Evolutionary conservation across 2,329 filamentous ascomycete species (phyloP), one percentile per base, ranked within the genome.

Genomic region (Penicillium sp.): DNA sequence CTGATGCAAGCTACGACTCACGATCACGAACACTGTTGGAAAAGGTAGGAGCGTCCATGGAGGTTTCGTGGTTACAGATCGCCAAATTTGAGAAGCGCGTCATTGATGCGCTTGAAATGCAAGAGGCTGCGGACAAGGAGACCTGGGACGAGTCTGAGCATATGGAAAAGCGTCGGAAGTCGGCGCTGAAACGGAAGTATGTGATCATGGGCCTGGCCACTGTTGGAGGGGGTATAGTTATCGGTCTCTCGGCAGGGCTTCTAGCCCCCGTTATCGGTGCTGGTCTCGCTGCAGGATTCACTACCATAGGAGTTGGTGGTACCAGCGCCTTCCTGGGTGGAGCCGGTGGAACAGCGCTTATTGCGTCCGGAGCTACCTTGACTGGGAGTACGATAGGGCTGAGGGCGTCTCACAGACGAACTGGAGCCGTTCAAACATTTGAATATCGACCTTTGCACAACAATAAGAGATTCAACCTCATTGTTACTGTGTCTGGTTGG

Each of bases 131-230:
- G 6, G 91, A 93, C 66, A 96, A 94, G 71, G 95, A 99, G 78
- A 97, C 94, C 66, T 99, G 95, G 95, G 96, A 97, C 68, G 95
- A 99, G 76, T 90, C 95, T 11, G 92, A 96, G 67, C 93, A 98
- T 74, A 92, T 98, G 84, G 92, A 97, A 76, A 86, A 84, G 62
- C 87, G 95, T 51, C 86, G 91, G 56, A 97, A 97, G 75, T 81
- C 87, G 72, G 92, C 91, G 1, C 82, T 93, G 63, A 97, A 91
- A 75, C 88, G 88, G 68, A 89, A 93, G 70, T 92, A 96, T 72
- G 88, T 97, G 74, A 91, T 97, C 81, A 97, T 99, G 93, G 95
- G 95, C 9, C 82, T 99, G 60, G 96, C 95, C 29, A 99, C 95
- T 0, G 95, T 98, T 8, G 95, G 95, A 59, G 95, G 95, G 64